These are phyloP conservation scores for Bremia lactucae DNA, from an alignment of 352 stramenopile species.

Conservation along the genomic window DNA sequence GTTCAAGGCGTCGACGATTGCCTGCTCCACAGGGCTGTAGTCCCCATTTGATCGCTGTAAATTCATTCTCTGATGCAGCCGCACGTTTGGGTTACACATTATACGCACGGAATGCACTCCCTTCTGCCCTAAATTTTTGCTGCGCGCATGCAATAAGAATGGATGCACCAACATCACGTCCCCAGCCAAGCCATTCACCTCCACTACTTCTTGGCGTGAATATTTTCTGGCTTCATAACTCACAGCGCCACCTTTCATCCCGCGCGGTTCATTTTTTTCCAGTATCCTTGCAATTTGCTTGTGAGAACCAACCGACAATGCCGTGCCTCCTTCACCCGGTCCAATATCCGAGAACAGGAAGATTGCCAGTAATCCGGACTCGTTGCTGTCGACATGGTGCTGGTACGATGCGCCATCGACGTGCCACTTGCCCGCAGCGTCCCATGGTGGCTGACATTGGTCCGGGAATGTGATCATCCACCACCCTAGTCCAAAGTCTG, in stretches of 20 bases:
- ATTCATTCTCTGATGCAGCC: conserved; percentile 34
- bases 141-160: conserved; percentile 69
- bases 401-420: conserved; percentile 48
- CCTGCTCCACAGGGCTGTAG: conserved; percentile 35
- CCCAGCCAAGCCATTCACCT: conserved; percentile 54
- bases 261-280: conserved; percentile 31
- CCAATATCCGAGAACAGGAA: conserved; percentile 27
- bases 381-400: conserved; percentile 42
- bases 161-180: conserved; percentile 77
- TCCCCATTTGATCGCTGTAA: conserved; percentile 19
- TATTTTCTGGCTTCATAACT: conserved; percentile 32
- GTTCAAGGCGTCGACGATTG: conserved; percentile 26
- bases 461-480: conserved; percentile 76
- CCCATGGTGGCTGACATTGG: conserved; percentile 41
- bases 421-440: conserved; percentile 66
- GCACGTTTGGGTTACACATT: conserved; percentile 64
- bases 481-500: conserved; percentile 69
- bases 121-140: conserved; percentile 47
- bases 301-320: conserved; percentile 58
- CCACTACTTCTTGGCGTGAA: conserved; percentile 28
- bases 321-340: conserved; percentile 37
- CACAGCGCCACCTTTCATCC: conserved; percentile 49
- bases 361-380: conserved; percentile 21
- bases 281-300: conserved; percentile 44
- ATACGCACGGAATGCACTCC: conserved; percentile 48